Evolutionary conservation across 2,329 filamentous ascomycete species (phyloP), one percentile per base, ranked within the genome.

Genomic region (Fusarium sp.): DNA sequence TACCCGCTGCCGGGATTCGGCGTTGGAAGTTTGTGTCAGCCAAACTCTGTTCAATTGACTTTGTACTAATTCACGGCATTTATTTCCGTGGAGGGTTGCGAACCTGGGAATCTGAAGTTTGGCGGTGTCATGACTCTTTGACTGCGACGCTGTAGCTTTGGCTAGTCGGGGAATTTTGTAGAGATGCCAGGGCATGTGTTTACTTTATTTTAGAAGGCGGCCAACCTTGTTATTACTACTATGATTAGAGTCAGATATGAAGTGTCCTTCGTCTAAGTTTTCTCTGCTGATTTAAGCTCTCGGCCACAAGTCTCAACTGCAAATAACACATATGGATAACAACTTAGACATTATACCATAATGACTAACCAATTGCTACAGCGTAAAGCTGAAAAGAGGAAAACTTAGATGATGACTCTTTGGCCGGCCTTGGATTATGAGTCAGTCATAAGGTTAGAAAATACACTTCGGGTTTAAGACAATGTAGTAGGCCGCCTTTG

Each of bases 161-260:
- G 6, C 58, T 36, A 31, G 18, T 22, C 33, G 20, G 28, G 11
- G 24, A 41, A 39, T 28, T 39, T 7, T 2, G 13, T 22, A 28
- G 47, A 22, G 18, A 28, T 28, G 24, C 10, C 11, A 20, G 20
- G 0, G 1, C 7, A 8, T n/a, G 33, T 33, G 33, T 33, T 11
- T 26, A 8, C 10, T n/a, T 31, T 47, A 15, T 17, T 6, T 15
- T 8, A 28, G 15, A 10, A 28, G 15, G 2, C 24, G 51, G 20
- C 20, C 15, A 41, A 41, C 24, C n/a, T 55, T 52, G 18, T n/a
- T 12, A 8, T 28, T 24, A 14, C 1, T 13, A 0, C 24, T 18
- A 10, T 2, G 5, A 17, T 17, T 4, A n/a, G 10, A 3, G 3
- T 2, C 1, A 39, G n/a, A n/a, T n/a, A n/a, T n/a, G n/a, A n/a